Evolutionary conservation across 352 stramenopile species (phyloP).

Genomic region (Globisporangium lucens): DNA sequence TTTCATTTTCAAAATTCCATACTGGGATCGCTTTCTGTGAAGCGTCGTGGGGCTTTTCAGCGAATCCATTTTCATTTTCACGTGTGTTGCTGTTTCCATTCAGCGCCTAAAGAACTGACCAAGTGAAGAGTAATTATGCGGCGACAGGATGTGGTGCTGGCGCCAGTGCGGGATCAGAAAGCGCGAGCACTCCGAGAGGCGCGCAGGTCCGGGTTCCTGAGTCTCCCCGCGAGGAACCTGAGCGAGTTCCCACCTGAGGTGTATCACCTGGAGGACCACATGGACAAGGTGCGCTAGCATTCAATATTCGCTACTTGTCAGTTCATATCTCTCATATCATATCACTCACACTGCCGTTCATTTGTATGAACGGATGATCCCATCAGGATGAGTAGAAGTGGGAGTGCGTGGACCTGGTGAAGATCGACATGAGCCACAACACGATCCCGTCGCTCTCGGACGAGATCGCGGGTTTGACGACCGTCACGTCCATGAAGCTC

Average conservation of each 20-base stretch:
- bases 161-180: conserved; percentile 50
- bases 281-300: conserved; percentile 49
- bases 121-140: conserved; percentile 14
- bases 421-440: conserved; percentile 83
- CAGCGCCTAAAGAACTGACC: background rate
- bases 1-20: background rate
- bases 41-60: background rate
- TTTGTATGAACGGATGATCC: background rate
- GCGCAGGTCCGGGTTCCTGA: conserved; percentile 56
- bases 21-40: background rate
- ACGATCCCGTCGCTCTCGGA: conserved; percentile 49
- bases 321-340: background rate
- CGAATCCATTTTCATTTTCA: background rate
- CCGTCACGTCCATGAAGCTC: conserved; percentile 63
- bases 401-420: conserved; percentile 80
- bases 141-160: conserved; percentile 51
- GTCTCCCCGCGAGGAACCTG: conserved; percentile 50
- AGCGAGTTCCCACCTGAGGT: conserved; percentile 61
- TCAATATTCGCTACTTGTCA: background rate
- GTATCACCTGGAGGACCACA: conserved; percentile 74
- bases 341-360: background rate
- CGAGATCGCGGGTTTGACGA: conserved; percentile 48
- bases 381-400: conserved; percentile 76
- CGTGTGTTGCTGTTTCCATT: background rate
- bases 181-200: conserved; percentile 61